These are phyloP conservation scores for Pseudomassariella vexata DNA, from an alignment of 2,329 filamentous ascomycete species.

Conservation along the genomic window DNA sequence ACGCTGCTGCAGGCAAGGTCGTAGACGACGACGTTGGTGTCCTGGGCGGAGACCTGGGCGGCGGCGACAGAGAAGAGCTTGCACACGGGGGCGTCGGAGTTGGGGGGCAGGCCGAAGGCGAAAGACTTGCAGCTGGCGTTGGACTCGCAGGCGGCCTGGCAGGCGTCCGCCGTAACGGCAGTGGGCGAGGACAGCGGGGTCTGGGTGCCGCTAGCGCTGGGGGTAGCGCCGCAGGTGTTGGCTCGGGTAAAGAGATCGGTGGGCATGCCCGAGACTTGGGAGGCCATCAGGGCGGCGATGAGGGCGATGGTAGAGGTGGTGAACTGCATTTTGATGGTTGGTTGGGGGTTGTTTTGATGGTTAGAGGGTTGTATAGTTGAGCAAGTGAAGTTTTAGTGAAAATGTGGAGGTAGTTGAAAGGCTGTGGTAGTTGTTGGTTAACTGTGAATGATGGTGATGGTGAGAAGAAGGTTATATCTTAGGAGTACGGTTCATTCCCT, in stretches of 20 bases:
- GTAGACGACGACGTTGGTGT: constrained; percentile 8
- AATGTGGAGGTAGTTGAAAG: no score
- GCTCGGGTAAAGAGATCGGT: not conserved
- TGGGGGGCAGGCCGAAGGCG: constrained; percentile 7
- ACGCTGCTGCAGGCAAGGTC: constrained; percentile 8
- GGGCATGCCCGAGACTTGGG: constrained; percentile 1
- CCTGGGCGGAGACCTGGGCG: constrained; percentile 8
- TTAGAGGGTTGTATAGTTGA: no score
- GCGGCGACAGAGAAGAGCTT: constrained; percentile 8
- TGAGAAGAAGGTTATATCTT: no score
- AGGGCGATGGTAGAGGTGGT: constrained; percentile 6
- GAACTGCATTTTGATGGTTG: constrained; percentile 7
- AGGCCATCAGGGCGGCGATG: constrained; percentile 5
- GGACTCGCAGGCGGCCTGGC: constrained; percentile 4
- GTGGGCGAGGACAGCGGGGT: not conserved
- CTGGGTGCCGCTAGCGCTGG: not conserved
- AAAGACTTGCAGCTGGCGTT: constrained; percentile 7
- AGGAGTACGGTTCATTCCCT: no score
- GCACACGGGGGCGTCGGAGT: constrained; percentile 5
- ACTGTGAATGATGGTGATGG: no score
- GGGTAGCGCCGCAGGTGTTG: constrained; percentile 3
- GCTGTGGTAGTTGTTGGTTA: no score
- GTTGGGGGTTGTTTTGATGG: no score
- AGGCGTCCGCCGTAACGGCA: constrained; percentile 4
- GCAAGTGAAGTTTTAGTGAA: no score